Base-by-base conservation (phyloP, 495 filamentous ascomycete species). In the Penicillium simplicissimum region DNA sequence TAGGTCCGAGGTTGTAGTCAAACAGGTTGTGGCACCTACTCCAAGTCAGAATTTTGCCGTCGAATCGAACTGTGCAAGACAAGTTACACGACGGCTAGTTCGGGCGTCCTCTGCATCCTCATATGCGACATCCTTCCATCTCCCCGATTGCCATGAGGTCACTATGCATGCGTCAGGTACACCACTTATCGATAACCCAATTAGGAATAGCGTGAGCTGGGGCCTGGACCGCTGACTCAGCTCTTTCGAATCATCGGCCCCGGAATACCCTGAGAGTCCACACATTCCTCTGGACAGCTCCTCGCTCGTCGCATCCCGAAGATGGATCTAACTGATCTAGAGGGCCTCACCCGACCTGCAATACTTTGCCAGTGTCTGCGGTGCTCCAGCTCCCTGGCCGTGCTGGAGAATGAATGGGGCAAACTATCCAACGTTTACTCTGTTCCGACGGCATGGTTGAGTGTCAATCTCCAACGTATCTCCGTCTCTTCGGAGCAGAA, bases 321-420 rank as follows among this genome's bases (percentile, higher is more conserved):
- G 34, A 79, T 79, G 77, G 76, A 76, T 63, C 63, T 81, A 13
- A 67, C 72, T 40, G 66, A 63, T 7, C 28, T 31, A 31, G 28
- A 31, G 28, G 6, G 28, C 56, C 69, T 80, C 4, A 77, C 74
- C 19, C 70, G 77, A 21, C 77, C 79, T 6, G 75, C 76, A 28
- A 75, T 81, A 6, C 55, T 79, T 11, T 74, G 73, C 53, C 76
- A 78, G 62, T 81, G 79, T 59, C 67, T 69, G 23, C 71, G 76
- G 40, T 81, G 79, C 61, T 79, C 76, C 25, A 81, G 79, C 62
- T 79, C 79, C 21, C 69, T 81, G 56, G 79, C 79, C 1, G 79
- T 71, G 14, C 69, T 79, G 42, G 79, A 81, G 68, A 81, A 81
- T 54, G 79, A 81, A 60, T 81, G 79, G 79, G 76, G 74, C 10